Percentiles rank a stretch among this genome's conserved stretches.
phyloP scores from a whole-genome alignment of 2,329 filamentous ascomycete species.

The Geosmithia flava region DNA sequence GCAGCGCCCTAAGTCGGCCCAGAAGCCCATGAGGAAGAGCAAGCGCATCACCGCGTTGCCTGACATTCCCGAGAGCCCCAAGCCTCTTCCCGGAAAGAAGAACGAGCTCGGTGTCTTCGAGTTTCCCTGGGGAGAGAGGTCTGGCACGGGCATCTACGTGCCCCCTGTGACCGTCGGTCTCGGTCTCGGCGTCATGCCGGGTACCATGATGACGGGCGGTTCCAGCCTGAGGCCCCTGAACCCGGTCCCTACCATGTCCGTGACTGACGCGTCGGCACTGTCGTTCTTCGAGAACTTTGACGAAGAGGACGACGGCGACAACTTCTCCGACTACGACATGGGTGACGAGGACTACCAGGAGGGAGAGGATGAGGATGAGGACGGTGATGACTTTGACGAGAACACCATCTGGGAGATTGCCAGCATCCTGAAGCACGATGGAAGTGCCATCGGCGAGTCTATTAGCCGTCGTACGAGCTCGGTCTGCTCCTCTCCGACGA shows the following conservation, averaged over 20 bases:
- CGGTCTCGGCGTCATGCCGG: conserved; percentile 34
- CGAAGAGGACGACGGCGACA: conserved; percentile 34
- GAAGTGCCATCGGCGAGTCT: conserved; percentile 36
- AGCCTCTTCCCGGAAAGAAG: conserved; percentile 43
- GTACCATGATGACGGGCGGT: conserved; percentile 28
- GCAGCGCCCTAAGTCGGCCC: conserved; percentile 1
- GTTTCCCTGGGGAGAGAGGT: conserved; percentile 54
- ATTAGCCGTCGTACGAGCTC: neutral
- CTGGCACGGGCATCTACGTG: conserved; percentile 35
- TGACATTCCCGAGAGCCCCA: conserved; percentile 50
- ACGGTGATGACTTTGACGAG: conserved; percentile 45
- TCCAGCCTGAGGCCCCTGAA: conserved; percentile 6
- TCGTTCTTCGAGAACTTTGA: conserved; percentile 48
- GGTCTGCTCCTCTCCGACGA: neutral
- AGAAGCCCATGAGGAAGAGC: conserved; percentile 25
- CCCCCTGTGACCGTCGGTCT: conserved; percentile 25
- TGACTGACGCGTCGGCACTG: conserved; percentile 4
- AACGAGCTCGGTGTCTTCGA: conserved; percentile 53
- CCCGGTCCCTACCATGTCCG: neutral
- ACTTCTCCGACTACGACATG: conserved; percentile 11
- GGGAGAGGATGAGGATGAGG: conserved; percentile 23
- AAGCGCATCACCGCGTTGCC: conserved; percentile 47
- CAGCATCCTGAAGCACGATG: conserved; percentile 39
- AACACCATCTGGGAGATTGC: conserved; percentile 53
- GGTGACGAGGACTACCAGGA: conserved; percentile 34